These are phyloP conservation scores for Penicillium hordei DNA, from an alignment of 2,329 filamentous ascomycete genomes.

Conservation along the genomic window DNA sequence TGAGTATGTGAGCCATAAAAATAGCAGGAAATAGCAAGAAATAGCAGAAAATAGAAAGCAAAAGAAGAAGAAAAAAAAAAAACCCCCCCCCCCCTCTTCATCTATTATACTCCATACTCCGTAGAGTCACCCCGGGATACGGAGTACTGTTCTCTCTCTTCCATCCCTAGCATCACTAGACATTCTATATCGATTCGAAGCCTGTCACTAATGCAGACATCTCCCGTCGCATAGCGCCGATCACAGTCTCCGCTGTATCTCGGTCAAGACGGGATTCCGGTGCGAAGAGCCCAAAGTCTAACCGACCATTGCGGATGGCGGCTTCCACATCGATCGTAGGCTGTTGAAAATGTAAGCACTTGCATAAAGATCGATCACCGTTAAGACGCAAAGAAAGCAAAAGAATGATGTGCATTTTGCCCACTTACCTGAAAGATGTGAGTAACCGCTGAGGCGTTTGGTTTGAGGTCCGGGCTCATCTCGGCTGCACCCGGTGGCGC, in stretches of 20 bases:
- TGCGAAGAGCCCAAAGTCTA: constrained; percentile 27
- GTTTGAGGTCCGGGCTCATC: not conserved
- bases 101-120: not conserved
- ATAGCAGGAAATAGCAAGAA: not conserved
- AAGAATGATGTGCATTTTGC: constrained; percentile 8
- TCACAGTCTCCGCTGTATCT: constrained; percentile 14
- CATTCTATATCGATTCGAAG: constrained; percentile 3
- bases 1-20: not conserved
- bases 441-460: constrained; percentile 10
- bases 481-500: constrained; percentile 8
- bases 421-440: constrained; percentile 20
- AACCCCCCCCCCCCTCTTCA: too few species aligned
- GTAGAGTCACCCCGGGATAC: not conserved
- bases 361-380: constrained; percentile 15
- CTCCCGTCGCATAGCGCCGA: constrained; percentile 17
- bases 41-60: not conserved
- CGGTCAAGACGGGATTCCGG: constrained; percentile 15
- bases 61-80: not conserved
- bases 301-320: constrained; percentile 20
- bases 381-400: not conserved
- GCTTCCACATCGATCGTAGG: constrained; percentile 28
- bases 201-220: constrained; percentile 15
- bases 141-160: not conserved
- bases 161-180: constrained; percentile 3
- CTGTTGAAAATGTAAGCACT: constrained; percentile 19